Base-by-base conservation (phyloP, 2,329 filamentous ascomycete species). In the Calonectria hongkongensis region DNA sequence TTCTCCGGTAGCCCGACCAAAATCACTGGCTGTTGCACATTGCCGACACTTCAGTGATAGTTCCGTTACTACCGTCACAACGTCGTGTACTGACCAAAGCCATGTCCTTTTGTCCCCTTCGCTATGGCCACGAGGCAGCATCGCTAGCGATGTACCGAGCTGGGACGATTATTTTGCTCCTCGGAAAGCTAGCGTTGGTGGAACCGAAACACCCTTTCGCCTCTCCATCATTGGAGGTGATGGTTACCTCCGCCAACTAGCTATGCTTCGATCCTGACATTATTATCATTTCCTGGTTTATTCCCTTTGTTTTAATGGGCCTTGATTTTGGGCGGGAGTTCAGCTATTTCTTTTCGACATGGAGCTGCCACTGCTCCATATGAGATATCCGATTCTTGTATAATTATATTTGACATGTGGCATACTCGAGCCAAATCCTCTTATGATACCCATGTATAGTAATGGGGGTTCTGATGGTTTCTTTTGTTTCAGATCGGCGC, bases 101-200 rank as follows among this genome's bases (percentile, higher is more conserved):
- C 30, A 27, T 18, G 50, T 28, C 16, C 50, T 54, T 18, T 27
- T 54, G 15, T 54, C 50, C 1, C 50, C 50, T n/a, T 54, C 50
- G 2, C 50, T 54, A 4, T 54, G 50, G 50, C 50, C 50, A 5
- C 50, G 50, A 33, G 30, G 18, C 27, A 54, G 50, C 18, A 4
- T 54, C 6, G 16, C 18, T 9, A 54, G 50, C 50, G 50, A 54
- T 16, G 50, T 54, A 16, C 50, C 50, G 7, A 54, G 50, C 18
- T 54, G 50, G 50, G 50, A 54, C 15, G 50, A 54, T 18, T 54
- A 54, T 21, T 54, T 54, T 54, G 28, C 50, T 33, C 50, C 50
- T 33, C 50, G 50, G 33, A 54, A 54, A 21, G 18, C 12, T 7
- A 54, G 50, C 27, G n/a, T 28, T 3, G 50, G 50, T 28, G 50